phyloP scores from a whole-genome alignment of 23 red algal genomes.

The Agarophyton chilense region DNA sequence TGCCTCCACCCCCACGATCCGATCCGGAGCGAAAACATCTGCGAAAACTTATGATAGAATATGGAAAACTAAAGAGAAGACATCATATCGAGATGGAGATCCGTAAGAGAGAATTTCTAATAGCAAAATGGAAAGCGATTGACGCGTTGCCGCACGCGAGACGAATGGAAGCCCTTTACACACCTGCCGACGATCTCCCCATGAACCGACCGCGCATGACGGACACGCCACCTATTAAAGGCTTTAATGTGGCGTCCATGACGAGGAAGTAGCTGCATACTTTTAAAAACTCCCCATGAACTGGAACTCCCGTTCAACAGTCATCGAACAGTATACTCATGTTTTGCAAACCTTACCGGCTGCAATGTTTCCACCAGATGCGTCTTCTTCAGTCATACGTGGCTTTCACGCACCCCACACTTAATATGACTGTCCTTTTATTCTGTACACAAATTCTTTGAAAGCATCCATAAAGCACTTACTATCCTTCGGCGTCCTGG shows the following conservation, averaged over 20 bases:
- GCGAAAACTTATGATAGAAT: constrained; percentile 43
- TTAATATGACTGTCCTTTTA: neutral
- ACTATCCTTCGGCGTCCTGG: constrained; percentile 26
- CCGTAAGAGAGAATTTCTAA: constrained; percentile 22
- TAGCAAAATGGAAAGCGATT: constrained; percentile 58
- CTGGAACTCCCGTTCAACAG: neutral
- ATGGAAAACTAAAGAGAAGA: constrained; percentile 39
- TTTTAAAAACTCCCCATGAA: no score
- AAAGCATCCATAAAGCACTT: neutral
- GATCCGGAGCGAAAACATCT: constrained; percentile 23
- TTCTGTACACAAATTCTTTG: neutral
- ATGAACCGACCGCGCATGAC: constrained; percentile 28
- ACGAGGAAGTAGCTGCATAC: constrained; percentile 51
- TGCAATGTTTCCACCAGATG: neutral
- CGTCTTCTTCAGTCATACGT: neutral
- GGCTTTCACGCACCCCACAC: neutral
- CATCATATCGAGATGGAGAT: constrained; percentile 35
- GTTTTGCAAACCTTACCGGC: neutral
- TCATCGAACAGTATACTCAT: neutral
- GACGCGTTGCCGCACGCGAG: constrained; percentile 59
- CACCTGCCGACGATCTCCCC: neutral
- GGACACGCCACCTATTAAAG: constrained; percentile 66
- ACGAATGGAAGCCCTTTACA: constrained; percentile 51
- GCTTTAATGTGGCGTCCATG: constrained; percentile 35
- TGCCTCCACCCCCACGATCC: constrained; percentile 42